Evolutionary conservation across 108 stramenopile genomes (phyloP), one percentile per base, ranked within the genome.

Genomic region (Fragilaria radians): DNA sequence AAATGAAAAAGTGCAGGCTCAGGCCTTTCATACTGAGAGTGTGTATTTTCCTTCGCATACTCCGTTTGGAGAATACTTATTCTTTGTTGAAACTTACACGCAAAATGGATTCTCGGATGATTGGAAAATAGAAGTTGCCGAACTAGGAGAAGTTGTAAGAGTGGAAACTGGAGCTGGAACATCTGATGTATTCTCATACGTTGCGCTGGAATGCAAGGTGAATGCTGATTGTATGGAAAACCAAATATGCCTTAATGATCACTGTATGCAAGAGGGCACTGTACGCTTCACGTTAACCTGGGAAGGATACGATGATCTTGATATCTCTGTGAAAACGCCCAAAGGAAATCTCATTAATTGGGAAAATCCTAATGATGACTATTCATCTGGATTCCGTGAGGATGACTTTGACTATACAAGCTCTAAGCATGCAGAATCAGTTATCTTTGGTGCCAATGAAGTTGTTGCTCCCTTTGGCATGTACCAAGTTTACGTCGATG

Each of bases 251-350:
- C 7, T 42, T 42, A 42, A 42, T 42, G 14, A 7, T 14, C 36
- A 14, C 36, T 42, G 36, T 14, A 14, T 42, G 11, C 11, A 11
- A 11, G 36, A 42, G 7, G 36, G 36, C 11, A 42, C 36, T 24
- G 62, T 62, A 1, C 24, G 70, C 34, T 62, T 71, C 42, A 71
- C 70, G 0, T 31, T 71, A 18, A 52, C 62, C 9, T 71, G 63
- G 63, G 57, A 22, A 28, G 70, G 70, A 5, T 9, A 50, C 21
- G 49, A 50, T 19, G 49, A 50, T 50, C 21, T 50, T 17, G 49
- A 50, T 50, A 9, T 50, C 5, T 22, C 14, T 50, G 49, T 50
- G 11, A 5, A 5, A 19, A 9, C 49, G 11, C 49, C 49, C 5
- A 22, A 5, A 50, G 49, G 21, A 50, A 50, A 22, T 19, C 5